Percentiles rank a stretch among this genome's conserved stretches.
Conservation (phyloP, 2,329 filamentous ascomycete species). For the Venturia carpophila region DNA sequence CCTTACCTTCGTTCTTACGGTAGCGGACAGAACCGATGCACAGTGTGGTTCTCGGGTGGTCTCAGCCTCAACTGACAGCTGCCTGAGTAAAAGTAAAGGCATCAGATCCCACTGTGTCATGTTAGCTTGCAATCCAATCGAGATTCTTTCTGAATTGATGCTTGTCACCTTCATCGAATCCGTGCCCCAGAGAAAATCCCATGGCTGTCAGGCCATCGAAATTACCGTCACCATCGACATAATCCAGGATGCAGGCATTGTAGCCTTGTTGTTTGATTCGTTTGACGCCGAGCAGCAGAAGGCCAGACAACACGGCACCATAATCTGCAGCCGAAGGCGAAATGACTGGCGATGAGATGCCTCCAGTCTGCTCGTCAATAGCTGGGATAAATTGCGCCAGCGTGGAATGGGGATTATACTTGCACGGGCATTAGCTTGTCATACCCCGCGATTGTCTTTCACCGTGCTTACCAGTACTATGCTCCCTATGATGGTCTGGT, state of each 20-base stretch:
- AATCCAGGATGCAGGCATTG: constrained; percentile 66
- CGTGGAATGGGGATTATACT: constrained; percentile 59
- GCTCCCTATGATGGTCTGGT: constrained; percentile 64
- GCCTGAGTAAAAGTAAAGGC: constrained; percentile 54
- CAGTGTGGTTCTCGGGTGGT: neutral
- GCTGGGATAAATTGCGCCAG: constrained; percentile 63
- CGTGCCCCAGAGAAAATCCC: constrained; percentile 72
- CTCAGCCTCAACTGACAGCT: constrained; percentile 25
- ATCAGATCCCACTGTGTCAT: constrained; percentile 53
- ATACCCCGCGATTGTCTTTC: neutral
- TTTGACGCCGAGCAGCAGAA: constrained; percentile 71
- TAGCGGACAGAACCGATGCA: neutral
- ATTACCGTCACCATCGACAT: constrained; percentile 67
- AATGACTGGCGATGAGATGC: constrained; percentile 73
- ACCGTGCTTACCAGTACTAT: constrained; percentile 53
- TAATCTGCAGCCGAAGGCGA: constrained; percentile 60
- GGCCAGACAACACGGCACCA: constrained; percentile 64
- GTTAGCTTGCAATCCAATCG: neutral
- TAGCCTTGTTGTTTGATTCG: constrained; percentile 75
- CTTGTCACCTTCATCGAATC: constrained; percentile 57
- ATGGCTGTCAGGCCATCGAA: constrained; percentile 67
- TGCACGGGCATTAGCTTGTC: neutral
- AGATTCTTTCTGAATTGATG: neutral
- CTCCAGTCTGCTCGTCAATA: constrained; percentile 57
- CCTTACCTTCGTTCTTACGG: neutral